Percentiles rank a stretch among this genome's conserved stretches.
Evolutionary conservation across 2,329 filamentous ascomycete species (phyloP).

Genomic region (Penicillium sp.): DNA sequence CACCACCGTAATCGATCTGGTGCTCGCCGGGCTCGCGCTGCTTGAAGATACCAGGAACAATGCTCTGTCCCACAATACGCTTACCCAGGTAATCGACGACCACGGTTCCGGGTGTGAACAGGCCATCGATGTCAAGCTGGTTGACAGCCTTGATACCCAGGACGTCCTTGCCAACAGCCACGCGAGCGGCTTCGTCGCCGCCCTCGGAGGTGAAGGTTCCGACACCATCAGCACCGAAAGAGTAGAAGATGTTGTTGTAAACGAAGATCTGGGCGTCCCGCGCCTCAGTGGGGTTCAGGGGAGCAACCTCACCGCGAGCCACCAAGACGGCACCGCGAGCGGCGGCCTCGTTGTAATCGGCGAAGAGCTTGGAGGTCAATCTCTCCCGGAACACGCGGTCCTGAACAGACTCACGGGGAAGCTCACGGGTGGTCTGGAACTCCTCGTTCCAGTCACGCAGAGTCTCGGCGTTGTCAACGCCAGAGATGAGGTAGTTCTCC

Average conservation of each 20-base stretch:
- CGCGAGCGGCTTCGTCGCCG: slow-evolving; percentile 91
- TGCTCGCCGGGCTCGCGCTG: slow-evolving; percentile 96
- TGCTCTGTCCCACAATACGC: slow-evolving; percentile 95
- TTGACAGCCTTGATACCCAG: slow-evolving; percentile 93
- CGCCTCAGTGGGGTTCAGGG: slow-evolving; percentile 90
- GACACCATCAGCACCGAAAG: slow-evolving; percentile 94
- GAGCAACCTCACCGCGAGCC: slow-evolving; percentile 86
- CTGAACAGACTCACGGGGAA: slow-evolving; percentile 90
- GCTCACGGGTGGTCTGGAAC: slow-evolving; percentile 92
- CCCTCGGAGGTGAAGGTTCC: slow-evolving; percentile 96
- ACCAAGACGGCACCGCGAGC: slow-evolving; percentile 89
- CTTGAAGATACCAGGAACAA: slow-evolving; percentile 98
- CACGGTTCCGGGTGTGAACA: slow-evolving; percentile 94
- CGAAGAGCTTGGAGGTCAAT: slow-evolving; percentile 91
- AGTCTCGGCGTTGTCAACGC: slow-evolving; percentile 91
- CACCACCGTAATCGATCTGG: slow-evolving; percentile 97
- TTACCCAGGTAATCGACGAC: slow-evolving; percentile 97
- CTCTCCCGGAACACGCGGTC: slow-evolving; percentile 95
- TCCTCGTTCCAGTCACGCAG: slow-evolving; percentile 99
- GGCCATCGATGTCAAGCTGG: slow-evolving; percentile 89
- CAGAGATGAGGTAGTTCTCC: slow-evolving; percentile 86
- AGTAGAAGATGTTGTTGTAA: slow-evolving; percentile 99
- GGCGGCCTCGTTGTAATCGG: slow-evolving; percentile 95
- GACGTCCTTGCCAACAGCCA: slow-evolving; percentile 96
- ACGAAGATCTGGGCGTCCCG: slow-evolving; percentile 97